A percentile compares a stretch with the other conserved stretches of the same genome.
phyloP scores from a whole-genome alignment of 140 eudicot species.

The Cichorium intybus region DNA sequence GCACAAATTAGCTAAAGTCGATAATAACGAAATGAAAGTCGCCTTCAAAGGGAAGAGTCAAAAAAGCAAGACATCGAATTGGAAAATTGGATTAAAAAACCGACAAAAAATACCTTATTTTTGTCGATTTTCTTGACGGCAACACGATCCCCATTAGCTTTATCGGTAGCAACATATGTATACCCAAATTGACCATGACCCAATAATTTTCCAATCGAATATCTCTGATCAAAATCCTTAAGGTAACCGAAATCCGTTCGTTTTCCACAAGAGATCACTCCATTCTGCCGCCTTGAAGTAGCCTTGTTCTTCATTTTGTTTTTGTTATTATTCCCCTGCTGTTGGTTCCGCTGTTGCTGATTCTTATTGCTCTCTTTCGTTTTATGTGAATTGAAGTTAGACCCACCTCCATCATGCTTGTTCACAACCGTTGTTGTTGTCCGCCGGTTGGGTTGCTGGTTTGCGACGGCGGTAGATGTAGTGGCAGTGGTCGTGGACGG shows the following conservation, averaged over 20 bases:
- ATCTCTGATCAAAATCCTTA: constrained; percentile 75
- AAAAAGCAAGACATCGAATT: not conserved
- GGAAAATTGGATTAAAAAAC: not conserved
- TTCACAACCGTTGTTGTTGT: constrained; percentile 18
- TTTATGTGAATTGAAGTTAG: constrained; percentile 13
- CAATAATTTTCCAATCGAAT: constrained; percentile 81
- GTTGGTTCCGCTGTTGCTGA: constrained; percentile 15
- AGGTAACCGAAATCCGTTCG: constrained; percentile 94
- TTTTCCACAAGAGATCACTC: constrained; percentile 77
- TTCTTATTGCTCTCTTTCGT: constrained; percentile 14
- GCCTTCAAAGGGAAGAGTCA: not conserved
- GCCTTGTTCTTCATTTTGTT: constrained; percentile 35
- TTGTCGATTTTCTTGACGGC: constrained; percentile 98
- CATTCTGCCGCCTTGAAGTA: constrained; percentile 34
- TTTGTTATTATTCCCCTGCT: constrained; percentile 10
- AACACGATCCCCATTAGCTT: constrained; percentile 87
- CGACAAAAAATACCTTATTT: constrained; percentile 57
- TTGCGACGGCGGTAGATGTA: constrained; percentile 13
- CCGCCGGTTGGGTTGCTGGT: constrained; percentile 17
- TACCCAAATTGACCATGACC: constrained; percentile 99
- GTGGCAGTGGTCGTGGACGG: constrained; percentile 23
- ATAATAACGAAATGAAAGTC: not conserved
- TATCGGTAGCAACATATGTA: constrained; percentile 92
- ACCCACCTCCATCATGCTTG: constrained; percentile 29
- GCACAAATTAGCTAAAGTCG: not conserved